These are phyloP conservation scores for Evansstolkia leycettana DNA, from an alignment of 495 filamentous ascomycete genomes.

Conservation along the genomic window DNA sequence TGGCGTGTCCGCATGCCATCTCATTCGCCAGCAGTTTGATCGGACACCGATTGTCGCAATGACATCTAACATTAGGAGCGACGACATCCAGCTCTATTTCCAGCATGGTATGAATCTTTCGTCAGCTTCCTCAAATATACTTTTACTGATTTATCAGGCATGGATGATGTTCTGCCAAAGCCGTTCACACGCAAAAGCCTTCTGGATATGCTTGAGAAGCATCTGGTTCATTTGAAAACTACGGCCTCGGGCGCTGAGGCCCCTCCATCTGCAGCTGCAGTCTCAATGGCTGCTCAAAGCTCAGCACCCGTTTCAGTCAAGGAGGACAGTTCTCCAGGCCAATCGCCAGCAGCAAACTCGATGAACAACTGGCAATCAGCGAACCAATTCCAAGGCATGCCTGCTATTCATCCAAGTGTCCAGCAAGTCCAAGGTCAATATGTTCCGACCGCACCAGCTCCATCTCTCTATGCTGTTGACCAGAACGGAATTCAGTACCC, in stretches of 20 bases:
- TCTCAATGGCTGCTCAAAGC: conserved; percentile 36
- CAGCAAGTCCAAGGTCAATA: conserved; percentile 40
- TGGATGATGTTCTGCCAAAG: conserved; percentile 96
- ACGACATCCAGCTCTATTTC: conserved; percentile 96
- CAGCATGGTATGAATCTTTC: conserved; percentile 63
- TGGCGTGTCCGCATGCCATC: conserved; percentile 85
- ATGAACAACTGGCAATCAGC: conserved; percentile 65
- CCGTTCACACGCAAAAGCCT: conserved; percentile 96
- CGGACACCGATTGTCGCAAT: conserved; percentile 90
- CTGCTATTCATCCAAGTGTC: conserved; percentile 39
- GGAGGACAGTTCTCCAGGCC: conserved; percentile 70
- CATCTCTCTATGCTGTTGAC: conserved; percentile 35
- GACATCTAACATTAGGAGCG: conserved; percentile 95
- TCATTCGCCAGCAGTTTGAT: conserved; percentile 79
- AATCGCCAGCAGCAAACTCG: conserved; percentile 56
- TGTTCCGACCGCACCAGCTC: conserved; percentile 30
- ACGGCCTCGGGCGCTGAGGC: conserved; percentile 44
- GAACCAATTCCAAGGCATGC: conserved; percentile 50
- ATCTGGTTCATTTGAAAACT: conserved; percentile 66
- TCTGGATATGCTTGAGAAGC: conserved; percentile 79
- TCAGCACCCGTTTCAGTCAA: conserved; percentile 56
- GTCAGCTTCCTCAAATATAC: neutral
- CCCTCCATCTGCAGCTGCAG: conserved; percentile 32
- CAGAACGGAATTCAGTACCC: conserved; percentile 40
- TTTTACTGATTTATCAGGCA: conserved; percentile 46